A percentile compares a stretch with the other conserved stretches of the same genome.
Evolutionary conservation across 345 rosid genomes (phyloP).

Genomic region (Pistacia vera): DNA sequence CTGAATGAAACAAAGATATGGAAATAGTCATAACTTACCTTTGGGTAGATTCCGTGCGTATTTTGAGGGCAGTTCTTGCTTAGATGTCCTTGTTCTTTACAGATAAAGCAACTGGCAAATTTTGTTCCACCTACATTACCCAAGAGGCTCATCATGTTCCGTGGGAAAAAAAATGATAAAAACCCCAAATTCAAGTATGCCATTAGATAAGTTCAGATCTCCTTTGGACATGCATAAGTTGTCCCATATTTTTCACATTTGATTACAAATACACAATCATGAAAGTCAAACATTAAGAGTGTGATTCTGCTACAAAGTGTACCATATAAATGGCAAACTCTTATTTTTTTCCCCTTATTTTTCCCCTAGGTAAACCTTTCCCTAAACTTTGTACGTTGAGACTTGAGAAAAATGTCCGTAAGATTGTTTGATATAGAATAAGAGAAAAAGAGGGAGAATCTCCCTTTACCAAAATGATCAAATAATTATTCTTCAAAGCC

Average conservation of each 20-base stretch:
- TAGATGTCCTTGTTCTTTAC: constrained; percentile 80
- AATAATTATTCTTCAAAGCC: neutral
- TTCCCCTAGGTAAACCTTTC: no score
- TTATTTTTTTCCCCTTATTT: no score
- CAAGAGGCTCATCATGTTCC: constrained; percentile 12
- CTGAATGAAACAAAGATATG: neutral
- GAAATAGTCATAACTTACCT: constrained; percentile 46
- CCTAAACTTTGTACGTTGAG: no score
- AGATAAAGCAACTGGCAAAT: constrained; percentile 87
- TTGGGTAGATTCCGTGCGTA: constrained; percentile 88
- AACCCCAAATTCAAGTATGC: constrained; percentile 1
- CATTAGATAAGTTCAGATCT: neutral
- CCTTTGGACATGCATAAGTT: neutral
- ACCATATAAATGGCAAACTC: no score
- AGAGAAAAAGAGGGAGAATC: neutral
- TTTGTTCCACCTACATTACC: constrained; percentile 73
- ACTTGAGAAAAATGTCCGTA: no score
- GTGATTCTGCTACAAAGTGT: neutral
- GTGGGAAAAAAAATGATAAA: neutral
- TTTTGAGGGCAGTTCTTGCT: constrained; percentile 91
- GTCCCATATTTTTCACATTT: neutral
- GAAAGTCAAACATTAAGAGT: neutral
- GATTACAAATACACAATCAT: neutral
- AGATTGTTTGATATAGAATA: neutral
- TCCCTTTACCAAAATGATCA: neutral